These are phyloP conservation scores for Didymella exigua DNA, from an alignment of 2,329 filamentous ascomycete species.

Conservation along the genomic window DNA sequence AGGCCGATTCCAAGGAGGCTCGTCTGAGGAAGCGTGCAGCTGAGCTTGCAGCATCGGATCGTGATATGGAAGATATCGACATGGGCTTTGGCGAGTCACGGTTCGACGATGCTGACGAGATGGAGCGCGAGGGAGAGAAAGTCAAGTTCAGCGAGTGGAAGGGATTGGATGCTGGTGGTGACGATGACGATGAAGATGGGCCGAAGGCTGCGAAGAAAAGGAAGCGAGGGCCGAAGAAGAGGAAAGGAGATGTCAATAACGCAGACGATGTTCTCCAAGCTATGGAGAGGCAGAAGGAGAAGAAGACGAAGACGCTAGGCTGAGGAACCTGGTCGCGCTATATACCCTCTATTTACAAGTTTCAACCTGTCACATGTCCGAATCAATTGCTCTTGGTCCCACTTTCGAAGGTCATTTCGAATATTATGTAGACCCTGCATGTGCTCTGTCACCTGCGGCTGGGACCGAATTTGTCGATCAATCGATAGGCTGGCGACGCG, in stretches of 20 bases:
- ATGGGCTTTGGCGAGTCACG: constrained; percentile 91
- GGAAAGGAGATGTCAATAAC: constrained; percentile 78
- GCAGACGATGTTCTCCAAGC: constrained; percentile 80
- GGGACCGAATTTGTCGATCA: not conserved
- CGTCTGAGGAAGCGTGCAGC: constrained; percentile 66
- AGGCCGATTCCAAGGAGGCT: constrained; percentile 62
- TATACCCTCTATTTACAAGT: constrained; percentile 5
- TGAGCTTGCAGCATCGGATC: constrained; percentile 72
- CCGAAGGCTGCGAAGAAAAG: constrained; percentile 60
- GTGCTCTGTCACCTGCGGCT: constrained; percentile 4
- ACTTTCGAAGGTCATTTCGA: not conserved
- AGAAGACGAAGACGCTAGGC: constrained; percentile 33
- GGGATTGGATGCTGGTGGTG: constrained; percentile 57
- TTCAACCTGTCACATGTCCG: not conserved
- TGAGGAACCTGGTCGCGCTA: not conserved
- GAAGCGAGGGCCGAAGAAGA: constrained; percentile 75
- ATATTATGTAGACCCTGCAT: not conserved
- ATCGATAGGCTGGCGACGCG: not conserved
- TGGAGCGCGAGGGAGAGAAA: constrained; percentile 63
- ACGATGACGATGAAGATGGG: constrained; percentile 52
- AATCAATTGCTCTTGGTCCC: not conserved
- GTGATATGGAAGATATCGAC: constrained; percentile 90
- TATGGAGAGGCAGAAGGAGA: constrained; percentile 67
- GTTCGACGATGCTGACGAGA: constrained; percentile 85
- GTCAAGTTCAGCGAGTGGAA: constrained; percentile 72